A percentile compares a stretch with the other conserved stretches of the same genome.
These are phyloP conservation scores for Sechiopsis laciniata DNA, from an alignment of 306 rosid genomes.

Conservation along the genomic window DNA sequence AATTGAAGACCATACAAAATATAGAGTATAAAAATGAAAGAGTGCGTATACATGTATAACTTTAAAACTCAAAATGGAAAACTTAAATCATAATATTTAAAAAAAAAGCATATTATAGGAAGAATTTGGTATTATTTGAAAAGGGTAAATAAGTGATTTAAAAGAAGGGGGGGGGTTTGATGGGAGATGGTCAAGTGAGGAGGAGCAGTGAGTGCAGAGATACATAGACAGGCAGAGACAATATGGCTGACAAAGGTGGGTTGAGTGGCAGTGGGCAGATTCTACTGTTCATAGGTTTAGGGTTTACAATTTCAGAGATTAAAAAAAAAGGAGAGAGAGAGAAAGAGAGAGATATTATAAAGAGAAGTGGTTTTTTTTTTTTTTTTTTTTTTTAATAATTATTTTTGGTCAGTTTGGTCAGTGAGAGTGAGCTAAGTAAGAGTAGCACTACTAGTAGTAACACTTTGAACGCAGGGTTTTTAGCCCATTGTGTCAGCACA, in stretches of 20 bases:
- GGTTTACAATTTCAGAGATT: not conserved
- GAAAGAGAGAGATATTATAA: not conserved
- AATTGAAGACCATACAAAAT: too few relatives aligned
- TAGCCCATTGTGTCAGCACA: constrained; percentile 32
- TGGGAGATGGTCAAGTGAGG: constrained; percentile 49
- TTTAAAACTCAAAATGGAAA: too few relatives aligned
- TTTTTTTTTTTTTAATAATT: not conserved
- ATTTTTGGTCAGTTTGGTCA: not conserved
- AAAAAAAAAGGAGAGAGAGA: constrained; percentile 14
- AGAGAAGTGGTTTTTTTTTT: too few relatives aligned
- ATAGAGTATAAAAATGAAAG: too few relatives aligned
- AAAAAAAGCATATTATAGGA: too few relatives aligned
- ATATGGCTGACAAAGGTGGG: constrained; percentile 48
- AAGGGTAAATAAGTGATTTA: too few relatives aligned
- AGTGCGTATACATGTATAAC: too few relatives aligned
- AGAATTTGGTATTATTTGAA: too few relatives aligned
- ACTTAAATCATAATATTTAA: too few relatives aligned
- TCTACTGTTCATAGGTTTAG: constrained; percentile 37
- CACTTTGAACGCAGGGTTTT: constrained; percentile 30
- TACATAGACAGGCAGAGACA: constrained; percentile 35
- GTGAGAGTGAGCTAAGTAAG: constrained; percentile 37
- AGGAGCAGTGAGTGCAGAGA: constrained; percentile 50
- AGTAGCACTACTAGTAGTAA: constrained; percentile 30
- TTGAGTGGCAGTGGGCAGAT: constrained; percentile 36
- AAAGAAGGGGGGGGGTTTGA: too few relatives aligned